Evolutionary conservation across 768 basidiomycete species (phyloP).

Genomic region (Mycena rebaudengoi): DNA sequence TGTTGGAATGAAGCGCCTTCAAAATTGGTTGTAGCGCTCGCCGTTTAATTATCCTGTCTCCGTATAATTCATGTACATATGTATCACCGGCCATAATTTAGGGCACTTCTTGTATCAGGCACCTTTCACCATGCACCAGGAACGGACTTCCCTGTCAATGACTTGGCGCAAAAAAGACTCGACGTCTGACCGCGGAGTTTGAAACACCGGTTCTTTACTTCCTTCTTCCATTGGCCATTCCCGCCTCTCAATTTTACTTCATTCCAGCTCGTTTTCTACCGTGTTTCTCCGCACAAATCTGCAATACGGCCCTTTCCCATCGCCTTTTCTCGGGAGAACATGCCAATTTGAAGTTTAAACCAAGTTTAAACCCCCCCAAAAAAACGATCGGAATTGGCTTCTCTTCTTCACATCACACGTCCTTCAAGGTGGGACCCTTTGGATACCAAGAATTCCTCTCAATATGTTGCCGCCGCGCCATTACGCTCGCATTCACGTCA

Average conservation of each 20-base stretch:
- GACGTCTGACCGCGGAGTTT: conserved; percentile 1
- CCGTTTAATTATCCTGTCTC: conserved; percentile 8
- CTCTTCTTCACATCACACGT: too few species aligned
- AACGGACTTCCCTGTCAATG: neutral
- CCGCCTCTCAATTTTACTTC: conserved; percentile 11
- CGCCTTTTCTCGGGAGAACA: too few species aligned
- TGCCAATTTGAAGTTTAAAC: too few species aligned
- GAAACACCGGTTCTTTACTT: conserved; percentile 12
- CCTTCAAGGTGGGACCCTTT: conserved; percentile 7
- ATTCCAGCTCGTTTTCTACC: conserved; percentile 5
- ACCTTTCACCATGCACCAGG: conserved; percentile 12
- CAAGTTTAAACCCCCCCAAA: too few species aligned
- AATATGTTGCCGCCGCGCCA: neutral
- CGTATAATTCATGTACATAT: too few species aligned
- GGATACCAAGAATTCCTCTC: neutral
- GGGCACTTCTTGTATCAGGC: too few species aligned
- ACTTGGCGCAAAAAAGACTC: neutral
- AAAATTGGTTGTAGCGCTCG: conserved; percentile 13
- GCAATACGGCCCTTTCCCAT: conserved; percentile 13
- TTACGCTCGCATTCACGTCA: conserved; percentile 42
- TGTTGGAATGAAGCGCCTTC: conserved; percentile 42
- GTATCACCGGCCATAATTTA: too few species aligned
- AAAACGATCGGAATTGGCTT: too few species aligned
- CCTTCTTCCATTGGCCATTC: conserved; percentile 9
- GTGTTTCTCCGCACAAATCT: conserved; percentile 19